Base-by-base conservation (phyloP, 352 stramenopile species). In the Globisporangium heterothallicum region DNA sequence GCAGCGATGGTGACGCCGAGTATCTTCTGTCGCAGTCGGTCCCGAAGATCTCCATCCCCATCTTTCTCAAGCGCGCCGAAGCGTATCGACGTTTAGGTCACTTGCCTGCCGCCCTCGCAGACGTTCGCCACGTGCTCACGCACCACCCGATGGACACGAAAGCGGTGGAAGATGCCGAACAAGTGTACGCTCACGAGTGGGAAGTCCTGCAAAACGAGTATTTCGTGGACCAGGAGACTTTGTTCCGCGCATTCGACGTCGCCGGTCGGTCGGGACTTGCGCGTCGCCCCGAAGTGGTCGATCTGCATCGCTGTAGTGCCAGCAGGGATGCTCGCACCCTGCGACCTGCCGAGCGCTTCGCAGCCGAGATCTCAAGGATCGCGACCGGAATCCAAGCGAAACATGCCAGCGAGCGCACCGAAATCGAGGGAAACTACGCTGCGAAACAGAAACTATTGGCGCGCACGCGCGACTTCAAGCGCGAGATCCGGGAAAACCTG, bases 401-500 rank as follows among this genome's bases (percentile, higher is more conserved):
- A 14, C 30, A 56, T 5, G 16, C 52, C 2, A 32, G 38, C 14
- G 50, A 25, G n/a, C 54, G 54, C 14, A 25, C 45, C 0, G 59
- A 24, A 2, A 10, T 70, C 64, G 43, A 44, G 70, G 38, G 52
- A 43, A 24, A 57, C 53, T 10, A 66, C 52, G 22, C 29, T 26
- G 12, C 29, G 56, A 68, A 61, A 29, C 29, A 42, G 19, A 14
- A 38, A 19, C 51, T 72, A 18, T 44, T 88, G 25, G 42, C 50
- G 16, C 61, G 49, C 12, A 70, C 74, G 0, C 70, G 74, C 7
- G 66, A 78, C 36, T 85, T 85, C 30, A 78, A 75, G 49, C 71
- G 72, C 35, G 79, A 86, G 51, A 69, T 88, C 34, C 71, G 70
- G 7, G 72, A 72, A n/a, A 77, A 65, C 16, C 43, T 87, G 38